Conservation (phyloP, 352 stramenopile genomes). For the Phytophthora cactorum region DNA sequence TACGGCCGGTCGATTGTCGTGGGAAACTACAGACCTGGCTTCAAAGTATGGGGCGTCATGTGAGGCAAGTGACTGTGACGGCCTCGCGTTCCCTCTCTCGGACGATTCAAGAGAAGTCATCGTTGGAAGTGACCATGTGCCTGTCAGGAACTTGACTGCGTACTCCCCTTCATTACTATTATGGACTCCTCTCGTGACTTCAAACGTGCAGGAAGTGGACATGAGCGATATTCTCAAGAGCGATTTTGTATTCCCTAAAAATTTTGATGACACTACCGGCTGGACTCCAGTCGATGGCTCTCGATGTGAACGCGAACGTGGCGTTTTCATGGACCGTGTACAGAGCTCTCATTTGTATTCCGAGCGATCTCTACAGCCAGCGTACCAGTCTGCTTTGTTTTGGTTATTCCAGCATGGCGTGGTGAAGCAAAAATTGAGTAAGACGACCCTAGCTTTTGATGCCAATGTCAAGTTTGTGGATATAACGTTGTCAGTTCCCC, state of each 20-base stretch:
- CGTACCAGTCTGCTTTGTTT: constrained; percentile 55
- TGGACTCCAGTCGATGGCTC: constrained; percentile 43
- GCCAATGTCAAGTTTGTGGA: constrained; percentile 37
- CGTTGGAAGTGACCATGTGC: constrained; percentile 39
- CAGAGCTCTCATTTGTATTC: constrained; percentile 56
- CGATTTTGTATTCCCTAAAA: constrained; percentile 61
- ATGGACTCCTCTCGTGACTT: constrained; percentile 49
- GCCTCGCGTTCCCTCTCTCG: constrained; percentile 35
- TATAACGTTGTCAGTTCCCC: constrained; percentile 42
- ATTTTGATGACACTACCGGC: constrained; percentile 39
- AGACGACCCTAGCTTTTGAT: constrained; percentile 37
- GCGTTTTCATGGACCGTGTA: constrained; percentile 47
- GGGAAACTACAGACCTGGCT: constrained; percentile 43
- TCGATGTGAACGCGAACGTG: constrained; percentile 55
- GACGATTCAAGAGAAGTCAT: constrained; percentile 29
- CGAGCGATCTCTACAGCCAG: constrained; percentile 52
- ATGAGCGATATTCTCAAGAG: constrained; percentile 52
- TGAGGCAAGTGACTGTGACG: constrained; percentile 35
- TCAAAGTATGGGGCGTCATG: constrained; percentile 39
- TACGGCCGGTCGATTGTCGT: constrained; percentile 52
- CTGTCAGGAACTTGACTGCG: constrained; percentile 32
- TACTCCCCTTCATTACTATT: constrained; percentile 37
- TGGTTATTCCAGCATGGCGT: constrained; percentile 60
- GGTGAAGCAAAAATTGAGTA: constrained; percentile 33
- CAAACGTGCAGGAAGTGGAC: constrained; percentile 63